phyloP scores from a whole-genome alignment of 768 basidiomycete species.

The Boletus reticulatus region DNA sequence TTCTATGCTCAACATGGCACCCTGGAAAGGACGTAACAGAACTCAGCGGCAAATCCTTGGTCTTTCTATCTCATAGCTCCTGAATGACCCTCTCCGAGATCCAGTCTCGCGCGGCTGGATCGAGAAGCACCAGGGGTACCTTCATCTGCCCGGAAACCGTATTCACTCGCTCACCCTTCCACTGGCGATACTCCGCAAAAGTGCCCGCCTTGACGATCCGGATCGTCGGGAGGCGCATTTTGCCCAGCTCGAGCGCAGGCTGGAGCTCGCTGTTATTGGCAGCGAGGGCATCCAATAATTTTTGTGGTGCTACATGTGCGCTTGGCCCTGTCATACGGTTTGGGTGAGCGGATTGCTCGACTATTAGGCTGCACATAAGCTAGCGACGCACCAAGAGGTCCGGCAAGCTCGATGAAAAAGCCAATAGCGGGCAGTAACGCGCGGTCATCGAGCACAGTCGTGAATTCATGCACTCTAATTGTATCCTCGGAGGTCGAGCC shows the following conservation, averaged over 20 bases:
- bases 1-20: no score
- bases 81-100: constrained; percentile 12
- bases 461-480: constrained; percentile 13
- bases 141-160: constrained; percentile 12
- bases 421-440: constrained; percentile 1
- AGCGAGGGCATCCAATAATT: constrained; percentile 11
- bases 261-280: background rate
- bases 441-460: constrained; percentile 15
- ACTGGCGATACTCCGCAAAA: constrained; percentile 17
- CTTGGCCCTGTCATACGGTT: constrained; percentile 1
- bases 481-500: background rate
- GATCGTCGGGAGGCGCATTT: constrained; percentile 17
- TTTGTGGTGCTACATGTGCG: background rate
- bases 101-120: constrained; percentile 14
- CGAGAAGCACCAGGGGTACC: constrained; percentile 6
- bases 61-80: constrained; percentile 8
- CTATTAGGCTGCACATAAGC: no score
- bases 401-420: constrained; percentile 16
- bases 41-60: no score
- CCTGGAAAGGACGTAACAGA: no score
- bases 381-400: constrained; percentile 8
- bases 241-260: background rate
- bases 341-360: background rate
- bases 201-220: constrained; percentile 19
- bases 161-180: constrained; percentile 5